A percentile compares a stretch with the other conserved stretches of the same genome.
phyloP scores from a whole-genome alignment of 257 asterid genomes.

The Fraxinus excelsior region DNA sequence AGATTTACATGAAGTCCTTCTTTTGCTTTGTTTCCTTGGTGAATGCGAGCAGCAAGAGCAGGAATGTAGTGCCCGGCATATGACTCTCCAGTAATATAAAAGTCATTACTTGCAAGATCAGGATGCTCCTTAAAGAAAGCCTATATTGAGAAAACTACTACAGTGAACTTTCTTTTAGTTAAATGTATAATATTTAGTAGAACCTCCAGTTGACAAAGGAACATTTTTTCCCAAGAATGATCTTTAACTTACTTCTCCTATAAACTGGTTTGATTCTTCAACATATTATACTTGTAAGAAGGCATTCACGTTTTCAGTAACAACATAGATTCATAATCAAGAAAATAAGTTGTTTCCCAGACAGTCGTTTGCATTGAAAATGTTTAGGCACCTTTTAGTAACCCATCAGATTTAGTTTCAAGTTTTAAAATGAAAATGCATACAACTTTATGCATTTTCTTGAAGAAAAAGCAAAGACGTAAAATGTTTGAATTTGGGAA shows the following conservation, averaged over 20 bases:
- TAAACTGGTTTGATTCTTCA: not conserved
- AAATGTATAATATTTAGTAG: not conserved
- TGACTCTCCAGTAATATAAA: constrained; percentile 91
- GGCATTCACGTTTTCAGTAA: not conserved
- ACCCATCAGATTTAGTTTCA: not conserved
- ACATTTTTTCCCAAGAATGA: not conserved
- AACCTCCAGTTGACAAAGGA: not conserved
- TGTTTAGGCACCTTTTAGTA: not conserved
- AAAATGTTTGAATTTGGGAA: not conserved
- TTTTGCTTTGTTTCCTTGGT: constrained; percentile 76
- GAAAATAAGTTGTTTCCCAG: not conserved
- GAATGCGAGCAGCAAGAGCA: constrained; percentile 90
- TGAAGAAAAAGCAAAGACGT: not conserved
- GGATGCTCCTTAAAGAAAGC: constrained; percentile 90
- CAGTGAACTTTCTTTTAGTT: constrained; percentile 12
- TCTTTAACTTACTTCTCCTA: not conserved
- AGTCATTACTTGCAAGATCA: constrained; percentile 68
- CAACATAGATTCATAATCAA: not conserved
- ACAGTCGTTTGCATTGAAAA: not conserved
- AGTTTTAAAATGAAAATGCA: too few species aligned
- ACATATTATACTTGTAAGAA: not conserved
- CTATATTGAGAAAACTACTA: constrained; percentile 35
- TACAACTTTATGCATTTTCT: not conserved
- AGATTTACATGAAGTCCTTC: constrained; percentile 79
- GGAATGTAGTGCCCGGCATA: constrained; percentile 97